These are phyloP conservation scores for Oxytropis ochrocephala DNA, from an alignment of 306 rosid genomes.

Conservation along the genomic window DNA sequence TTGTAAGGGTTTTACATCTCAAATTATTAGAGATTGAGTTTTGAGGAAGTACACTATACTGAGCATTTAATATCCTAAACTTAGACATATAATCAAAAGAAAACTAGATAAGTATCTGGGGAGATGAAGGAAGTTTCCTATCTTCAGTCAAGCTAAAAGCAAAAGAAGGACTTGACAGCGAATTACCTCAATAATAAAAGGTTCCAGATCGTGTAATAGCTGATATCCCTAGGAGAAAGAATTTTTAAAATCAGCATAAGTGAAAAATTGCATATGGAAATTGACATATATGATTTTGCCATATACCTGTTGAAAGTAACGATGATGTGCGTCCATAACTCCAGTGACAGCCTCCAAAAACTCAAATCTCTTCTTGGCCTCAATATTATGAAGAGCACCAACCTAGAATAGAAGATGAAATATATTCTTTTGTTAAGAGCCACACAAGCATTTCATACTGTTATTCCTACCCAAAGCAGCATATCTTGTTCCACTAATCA, in stretches of 20 bases:
- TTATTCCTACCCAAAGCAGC: slow-evolving; percentile 9
- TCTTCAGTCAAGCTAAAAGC: not conserved
- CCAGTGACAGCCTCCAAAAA: slow-evolving; percentile 81
- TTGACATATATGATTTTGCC: not conserved
- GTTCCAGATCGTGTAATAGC: slow-evolving; percentile 42
- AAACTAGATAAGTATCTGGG: not conserved
- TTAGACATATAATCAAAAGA: not conserved
- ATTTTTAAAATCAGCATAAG: not conserved
- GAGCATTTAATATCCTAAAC: not conserved
- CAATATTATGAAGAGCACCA: slow-evolving; percentile 61
- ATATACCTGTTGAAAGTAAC: slow-evolving; percentile 69
- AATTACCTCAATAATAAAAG: slow-evolving; percentile 43
- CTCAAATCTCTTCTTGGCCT: slow-evolving; percentile 71
- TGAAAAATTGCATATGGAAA: not conserved
- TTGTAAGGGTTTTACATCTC: not conserved
- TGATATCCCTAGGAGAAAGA: slow-evolving; percentile 39
- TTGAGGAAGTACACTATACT: not conserved
- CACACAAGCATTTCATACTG: not conserved
- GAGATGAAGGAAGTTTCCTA: not conserved
- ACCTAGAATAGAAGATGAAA: slow-evolving; percentile 34
- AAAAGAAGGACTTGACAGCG: not conserved
- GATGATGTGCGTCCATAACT: slow-evolving; percentile 79
- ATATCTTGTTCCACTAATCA: slow-evolving; percentile 22
- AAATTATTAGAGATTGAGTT: not conserved
- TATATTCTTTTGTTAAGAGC: slow-evolving; percentile 16